These are phyloP conservation scores for Pseudoscleropodium purum DNA, from an alignment of 225 moss, liverwort and hornwort genomes.

Conservation along the genomic window DNA sequence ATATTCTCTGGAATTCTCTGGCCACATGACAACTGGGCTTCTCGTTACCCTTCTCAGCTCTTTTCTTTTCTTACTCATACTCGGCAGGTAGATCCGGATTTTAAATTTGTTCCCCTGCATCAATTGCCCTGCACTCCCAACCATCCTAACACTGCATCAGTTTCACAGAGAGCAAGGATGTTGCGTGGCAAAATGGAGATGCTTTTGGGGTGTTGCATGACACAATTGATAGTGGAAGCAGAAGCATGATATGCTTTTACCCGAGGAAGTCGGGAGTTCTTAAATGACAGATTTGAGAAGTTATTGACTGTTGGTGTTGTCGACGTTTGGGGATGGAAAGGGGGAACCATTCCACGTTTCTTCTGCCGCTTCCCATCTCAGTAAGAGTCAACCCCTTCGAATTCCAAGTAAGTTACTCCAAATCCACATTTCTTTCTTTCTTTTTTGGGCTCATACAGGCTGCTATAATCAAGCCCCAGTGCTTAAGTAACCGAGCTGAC, in stretches of 20 bases:
- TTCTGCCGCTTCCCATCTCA: background rate
- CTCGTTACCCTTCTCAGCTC: background rate
- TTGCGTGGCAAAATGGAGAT: background rate
- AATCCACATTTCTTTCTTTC: background rate
- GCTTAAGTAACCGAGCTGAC: background rate
- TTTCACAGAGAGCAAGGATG: background rate
- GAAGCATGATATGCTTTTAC: background rate
- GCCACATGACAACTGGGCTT: background rate
- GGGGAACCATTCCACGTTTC: background rate
- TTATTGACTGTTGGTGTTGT: conserved; percentile 6
- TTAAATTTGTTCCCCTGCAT: background rate
- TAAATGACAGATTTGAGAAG: conserved; percentile 16
- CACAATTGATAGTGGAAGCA: background rate
- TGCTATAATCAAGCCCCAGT: background rate
- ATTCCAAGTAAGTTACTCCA: background rate
- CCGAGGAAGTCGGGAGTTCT: background rate
- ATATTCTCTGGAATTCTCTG: background rate
- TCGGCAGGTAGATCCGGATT: background rate
- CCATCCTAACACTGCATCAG: background rate
- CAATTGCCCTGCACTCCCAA: background rate
- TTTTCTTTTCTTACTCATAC: background rate
- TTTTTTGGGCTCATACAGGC: background rate
- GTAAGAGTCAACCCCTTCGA: background rate
- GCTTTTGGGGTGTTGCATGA: background rate
- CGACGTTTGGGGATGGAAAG: conserved; percentile 1